Evolutionary conservation across 2,329 filamentous ascomycete species (phyloP), one percentile per base, ranked within the genome.

Genomic region (Anisogramma anomala): DNA sequence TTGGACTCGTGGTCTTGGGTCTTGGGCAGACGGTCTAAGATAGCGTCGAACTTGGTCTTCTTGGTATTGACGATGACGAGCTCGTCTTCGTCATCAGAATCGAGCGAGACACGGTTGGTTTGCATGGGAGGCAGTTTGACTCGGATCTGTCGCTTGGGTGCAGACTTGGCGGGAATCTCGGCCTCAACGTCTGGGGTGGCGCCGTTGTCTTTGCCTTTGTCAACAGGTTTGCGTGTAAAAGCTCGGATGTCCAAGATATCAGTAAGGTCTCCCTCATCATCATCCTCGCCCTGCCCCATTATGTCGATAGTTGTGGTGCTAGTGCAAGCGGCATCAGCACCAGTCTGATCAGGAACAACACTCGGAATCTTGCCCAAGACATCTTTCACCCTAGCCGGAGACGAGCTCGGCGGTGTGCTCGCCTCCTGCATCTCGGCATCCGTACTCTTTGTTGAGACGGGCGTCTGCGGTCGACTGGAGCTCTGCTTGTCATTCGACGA

Each of bases 331-430:
- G 39, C 25, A 10, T 25, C 25, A 22, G 27, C 13, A 38, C 31
- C 27, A 34, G 35, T 22, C 20, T 44, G 44, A 7, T 30, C 15
- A 17, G 35, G 35, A 5, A 34, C 32, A 4, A 25, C 33, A 13
- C 22, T 46, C 26, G 9, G 30, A 20, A 36, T 38, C 31, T 48
- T 50, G 17, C 25, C 45, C 23, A 34, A 33, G 11, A 45, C 34
- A 10, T 50, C 36, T 36, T 65, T 63, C 17, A 62, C 60, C 7
- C 52, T 51, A 6, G 50, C 46, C 3, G 71, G 69, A 4, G 74
- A 74, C 17, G 85, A 89, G 42, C 83, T 91, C 2, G 82, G 84
- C 2, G 82, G 82, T 0, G 82, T 86, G 11, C 73, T 72, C 13
- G 63, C 62, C 15, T 69, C 64, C 35, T 56, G 62, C 60, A 65